Evolutionary conservation across 2,329 filamentous ascomycete species (phyloP), one percentile per base, ranked within the genome.

Genomic region (Emergomyces pasteurianus): DNA sequence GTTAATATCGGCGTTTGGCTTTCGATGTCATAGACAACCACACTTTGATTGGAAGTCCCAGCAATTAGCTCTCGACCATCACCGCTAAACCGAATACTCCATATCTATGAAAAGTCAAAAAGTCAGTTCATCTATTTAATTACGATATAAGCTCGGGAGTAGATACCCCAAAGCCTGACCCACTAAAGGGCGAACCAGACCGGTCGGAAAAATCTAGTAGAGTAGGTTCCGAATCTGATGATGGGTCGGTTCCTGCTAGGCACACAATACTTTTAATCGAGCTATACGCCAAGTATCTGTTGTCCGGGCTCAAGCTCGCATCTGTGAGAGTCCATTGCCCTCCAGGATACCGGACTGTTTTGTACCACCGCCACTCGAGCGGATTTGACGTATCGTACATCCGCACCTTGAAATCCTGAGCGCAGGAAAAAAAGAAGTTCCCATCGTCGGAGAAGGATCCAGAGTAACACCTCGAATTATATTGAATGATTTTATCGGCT

Each of bases 311-410:
- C 50, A 97, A 74, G 0, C 89, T 89, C 1, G 92, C 92, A 74
- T 99, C 94, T 16, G 94, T 97, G 65, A 99, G 87, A 0, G 92
- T 97, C 94, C 94, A 99, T 68, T 90, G 87, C 2, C 92, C 94
- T 65, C 86, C 89, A 0, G 90, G 90, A 73, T 94, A 96, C 34
- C 80, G 78, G 5, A 91, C 89, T 0, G 89, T 92, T 77, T 92
- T 97, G 79, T 96, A 96, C 73, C 96, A 92, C 71, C 87, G 88
- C 94, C 94, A 99, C 65, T 91, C 83, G 74, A 94, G 95, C 0
- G 92, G 91, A 67, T 96, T 96, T 1, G 89, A 92, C 0, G 94
- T 97, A 73, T 97, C 92, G 74, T 97, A 99, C 89, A 99, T 92
- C 59, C 92, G 87, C 10, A 99, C 91, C 67, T 86, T 88, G 77